Percentiles rank a stretch among this genome's conserved stretches.
Conservation (phyloP, 345 rosid species). For the Hevea brasiliensis region DNA sequence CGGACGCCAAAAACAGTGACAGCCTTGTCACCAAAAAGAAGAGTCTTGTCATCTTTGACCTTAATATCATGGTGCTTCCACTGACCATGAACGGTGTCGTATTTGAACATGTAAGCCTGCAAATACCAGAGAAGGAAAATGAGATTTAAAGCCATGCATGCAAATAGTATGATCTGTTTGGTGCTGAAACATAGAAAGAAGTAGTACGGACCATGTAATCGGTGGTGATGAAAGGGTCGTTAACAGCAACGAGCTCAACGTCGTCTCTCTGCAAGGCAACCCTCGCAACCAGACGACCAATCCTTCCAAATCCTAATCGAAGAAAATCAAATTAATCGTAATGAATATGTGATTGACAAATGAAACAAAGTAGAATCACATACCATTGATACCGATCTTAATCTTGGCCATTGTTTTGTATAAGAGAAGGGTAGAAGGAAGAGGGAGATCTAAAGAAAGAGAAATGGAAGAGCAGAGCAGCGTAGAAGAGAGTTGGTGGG, state of each 20-base stretch:
- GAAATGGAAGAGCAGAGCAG: too few species aligned
- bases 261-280: conserved; percentile 69
- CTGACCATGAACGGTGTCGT: conserved; percentile 66
- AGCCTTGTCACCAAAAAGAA: conserved; percentile 57
- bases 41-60: conserved; percentile 58
- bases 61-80: conserved; percentile 62
- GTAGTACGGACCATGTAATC: conserved; percentile 53
- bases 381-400: conserved; percentile 70
- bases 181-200: too few species aligned
- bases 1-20: conserved; percentile 57
- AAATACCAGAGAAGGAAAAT: background rate
- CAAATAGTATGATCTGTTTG: background rate
- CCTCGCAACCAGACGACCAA: conserved; percentile 69
- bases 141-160: background rate
- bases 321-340: background rate
- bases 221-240: conserved; percentile 74
- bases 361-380: background rate
- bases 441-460: background rate
- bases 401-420: conserved; percentile 46
- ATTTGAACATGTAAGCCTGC: conserved; percentile 64
- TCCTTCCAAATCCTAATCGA: conserved; percentile 66
- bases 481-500: too few species aligned
- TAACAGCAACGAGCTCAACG: conserved; percentile 70
- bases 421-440: background rate
- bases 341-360: too few species aligned